These are phyloP conservation scores for Quercus berberidifolia DNA, from an alignment of 306 rosid species.

Conservation along the genomic window DNA sequence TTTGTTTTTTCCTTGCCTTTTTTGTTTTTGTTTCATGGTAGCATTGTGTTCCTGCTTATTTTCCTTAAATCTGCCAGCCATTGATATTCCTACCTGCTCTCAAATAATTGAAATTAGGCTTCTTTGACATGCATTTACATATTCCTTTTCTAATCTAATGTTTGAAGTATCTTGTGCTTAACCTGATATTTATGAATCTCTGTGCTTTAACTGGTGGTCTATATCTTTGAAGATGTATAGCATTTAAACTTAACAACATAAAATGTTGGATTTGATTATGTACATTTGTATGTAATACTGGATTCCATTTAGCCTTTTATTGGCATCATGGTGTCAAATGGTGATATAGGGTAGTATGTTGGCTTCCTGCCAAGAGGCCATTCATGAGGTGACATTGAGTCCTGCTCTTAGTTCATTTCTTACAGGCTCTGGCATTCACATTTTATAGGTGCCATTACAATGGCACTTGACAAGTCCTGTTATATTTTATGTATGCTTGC, in stretches of 20 bases:
- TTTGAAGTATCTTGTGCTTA: neutral
- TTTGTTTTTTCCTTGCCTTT: constrained; percentile 12
- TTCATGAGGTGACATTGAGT: neutral
- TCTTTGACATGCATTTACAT: neutral
- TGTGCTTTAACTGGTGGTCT: neutral
- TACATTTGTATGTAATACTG: neutral
- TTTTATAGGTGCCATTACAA: neutral
- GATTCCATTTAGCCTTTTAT: neutral
- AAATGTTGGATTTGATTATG: neutral
- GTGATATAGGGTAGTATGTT: neutral
- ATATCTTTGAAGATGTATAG: neutral
- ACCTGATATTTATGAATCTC: neutral
- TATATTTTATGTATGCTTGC: neutral
- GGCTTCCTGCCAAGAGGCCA: neutral
- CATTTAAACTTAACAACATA: neutral
- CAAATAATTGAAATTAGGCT: constrained; percentile 13
- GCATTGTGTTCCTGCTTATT: neutral
- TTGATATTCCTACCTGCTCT: constrained; percentile 8
- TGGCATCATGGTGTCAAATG: neutral
- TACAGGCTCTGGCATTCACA: neutral
- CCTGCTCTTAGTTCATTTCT: neutral
- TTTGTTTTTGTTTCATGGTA: constrained; percentile 7
- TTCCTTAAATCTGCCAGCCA: neutral
- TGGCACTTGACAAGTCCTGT: neutral
- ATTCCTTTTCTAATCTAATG: neutral